Conservation (phyloP, 2,329 filamentous ascomycete species). For the Claviceps sp. region DNA sequence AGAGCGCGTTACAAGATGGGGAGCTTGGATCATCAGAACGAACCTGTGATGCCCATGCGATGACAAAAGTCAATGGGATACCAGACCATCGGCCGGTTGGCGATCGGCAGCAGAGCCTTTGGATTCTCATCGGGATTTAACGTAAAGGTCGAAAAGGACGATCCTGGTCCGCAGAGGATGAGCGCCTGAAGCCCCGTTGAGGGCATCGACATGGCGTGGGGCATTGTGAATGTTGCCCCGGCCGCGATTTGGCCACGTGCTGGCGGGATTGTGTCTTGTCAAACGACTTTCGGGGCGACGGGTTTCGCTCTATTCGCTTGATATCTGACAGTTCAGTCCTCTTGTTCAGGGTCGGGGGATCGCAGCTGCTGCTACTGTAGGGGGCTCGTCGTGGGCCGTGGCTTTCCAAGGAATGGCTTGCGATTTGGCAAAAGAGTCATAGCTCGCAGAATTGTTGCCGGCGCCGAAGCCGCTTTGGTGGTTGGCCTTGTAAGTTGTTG, state of each 20-base stretch:
- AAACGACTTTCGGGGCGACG: neutral
- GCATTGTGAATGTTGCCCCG: slow-evolving; percentile 35
- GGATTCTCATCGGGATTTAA: slow-evolving; percentile 68
- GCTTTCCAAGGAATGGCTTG: neutral
- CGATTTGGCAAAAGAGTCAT: slow-evolving; percentile 5
- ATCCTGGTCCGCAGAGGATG: slow-evolving; percentile 71
- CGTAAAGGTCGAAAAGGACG: slow-evolving; percentile 71
- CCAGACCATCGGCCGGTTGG: slow-evolving; percentile 81
- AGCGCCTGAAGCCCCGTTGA: slow-evolving; percentile 69
- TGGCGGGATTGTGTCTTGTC: neutral
- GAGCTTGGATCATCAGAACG: slow-evolving; percentile 14
- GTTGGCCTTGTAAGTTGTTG: neutral
- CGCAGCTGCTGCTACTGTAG: neutral
- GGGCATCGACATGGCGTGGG: slow-evolving; percentile 61
- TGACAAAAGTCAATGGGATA: slow-evolving; percentile 80
- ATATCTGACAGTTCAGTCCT: neutral
- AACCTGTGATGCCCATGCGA: slow-evolving; percentile 63
- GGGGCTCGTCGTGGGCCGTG: neutral
- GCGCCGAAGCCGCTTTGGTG: neutral
- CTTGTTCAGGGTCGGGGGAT: neutral
- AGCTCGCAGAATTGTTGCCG: neutral
- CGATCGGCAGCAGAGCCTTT: slow-evolving; percentile 70
- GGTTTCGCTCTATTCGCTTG: neutral
- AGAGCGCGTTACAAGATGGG: neutral
- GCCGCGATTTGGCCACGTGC: neutral